phyloP scores from a whole-genome alignment of 2,329 filamentous ascomycete genomes.

The Stemphylium vesicarium region DNA sequence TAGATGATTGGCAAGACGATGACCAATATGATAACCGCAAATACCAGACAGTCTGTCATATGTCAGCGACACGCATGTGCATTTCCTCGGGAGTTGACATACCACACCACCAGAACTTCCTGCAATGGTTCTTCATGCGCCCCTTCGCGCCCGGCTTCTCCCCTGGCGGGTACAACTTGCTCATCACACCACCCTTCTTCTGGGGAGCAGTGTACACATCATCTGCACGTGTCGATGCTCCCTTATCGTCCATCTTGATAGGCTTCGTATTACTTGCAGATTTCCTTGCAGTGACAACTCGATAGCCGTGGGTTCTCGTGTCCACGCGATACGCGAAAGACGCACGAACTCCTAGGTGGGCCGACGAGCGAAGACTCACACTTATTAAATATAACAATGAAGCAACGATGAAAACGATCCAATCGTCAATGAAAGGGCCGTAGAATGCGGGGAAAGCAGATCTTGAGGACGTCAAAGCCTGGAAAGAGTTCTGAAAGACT shows the following conservation, averaged over 20 bases:
- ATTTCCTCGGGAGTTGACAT: slow-evolving; percentile 9
- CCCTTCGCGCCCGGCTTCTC: slow-evolving; percentile 38
- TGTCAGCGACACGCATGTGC: slow-evolving; percentile 4
- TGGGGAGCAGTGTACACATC: slow-evolving; percentile 27
- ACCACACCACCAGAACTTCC: slow-evolving; percentile 50
- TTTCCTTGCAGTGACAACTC: neutral
- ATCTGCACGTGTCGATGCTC: slow-evolving; percentile 14
- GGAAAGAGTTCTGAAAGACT: slow-evolving; percentile 22
- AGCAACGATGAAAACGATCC: slow-evolving; percentile 8
- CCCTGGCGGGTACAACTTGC: slow-evolving; percentile 44
- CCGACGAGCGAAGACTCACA: neutral
- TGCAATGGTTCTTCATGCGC: slow-evolving; percentile 46
- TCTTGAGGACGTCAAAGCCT: slow-evolving; percentile 19
- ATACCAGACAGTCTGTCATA: slow-evolving; percentile 53
- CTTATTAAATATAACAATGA: slow-evolving; percentile 7
- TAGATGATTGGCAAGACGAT: slow-evolving; percentile 65
- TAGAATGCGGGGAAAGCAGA: slow-evolving; percentile 38
- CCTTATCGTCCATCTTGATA: slow-evolving; percentile 36
- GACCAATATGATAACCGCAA: slow-evolving; percentile 60
- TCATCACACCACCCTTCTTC: slow-evolving; percentile 39
- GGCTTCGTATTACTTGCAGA: slow-evolving; percentile 5
- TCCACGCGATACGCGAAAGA: neutral
- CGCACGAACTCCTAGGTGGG: neutral
- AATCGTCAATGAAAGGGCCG: slow-evolving; percentile 16
- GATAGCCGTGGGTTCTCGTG: neutral